A percentile compares a stretch with the other conserved stretches of the same genome.
Evolutionary conservation across 2,329 filamentous ascomycete species (phyloP).

Genomic region (Apiospora arundinis): DNA sequence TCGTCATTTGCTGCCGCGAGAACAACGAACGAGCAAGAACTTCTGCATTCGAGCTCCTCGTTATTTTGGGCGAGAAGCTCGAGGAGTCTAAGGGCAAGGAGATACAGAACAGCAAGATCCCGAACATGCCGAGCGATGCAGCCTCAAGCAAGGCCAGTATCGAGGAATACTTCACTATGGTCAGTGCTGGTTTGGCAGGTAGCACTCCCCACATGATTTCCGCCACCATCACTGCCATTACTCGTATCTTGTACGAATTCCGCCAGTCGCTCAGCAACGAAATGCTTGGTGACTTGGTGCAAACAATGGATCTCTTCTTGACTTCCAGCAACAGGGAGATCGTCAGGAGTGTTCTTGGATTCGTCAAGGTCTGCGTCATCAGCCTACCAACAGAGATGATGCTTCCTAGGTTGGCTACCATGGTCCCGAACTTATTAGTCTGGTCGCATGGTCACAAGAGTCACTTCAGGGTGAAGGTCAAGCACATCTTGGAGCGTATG

Average conservation of each 20-base stretch:
- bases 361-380: slow-evolving; percentile 95
- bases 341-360: slow-evolving; percentile 90
- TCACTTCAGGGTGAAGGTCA: slow-evolving; percentile 95
- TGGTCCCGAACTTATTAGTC: slow-evolving; percentile 89
- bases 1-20: slow-evolving; percentile 96
- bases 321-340: slow-evolving; percentile 97
- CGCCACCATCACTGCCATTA: slow-evolving; percentile 93
- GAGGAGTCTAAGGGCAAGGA: slow-evolving; percentile 66
- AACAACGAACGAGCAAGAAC: slow-evolving; percentile 94
- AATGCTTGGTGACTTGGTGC: slow-evolving; percentile 82
- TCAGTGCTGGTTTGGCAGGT: slow-evolving; percentile 91
- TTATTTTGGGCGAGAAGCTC: slow-evolving; percentile 87
- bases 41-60: slow-evolving; percentile 86
- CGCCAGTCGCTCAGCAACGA: slow-evolving; percentile 70
- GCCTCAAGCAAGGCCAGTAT: slow-evolving; percentile 79
- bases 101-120: slow-evolving; percentile 86
- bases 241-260: slow-evolving; percentile 93
- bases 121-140: slow-evolving; percentile 84
- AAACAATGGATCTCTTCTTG: slow-evolving; percentile 95
- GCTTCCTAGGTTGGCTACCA: slow-evolving; percentile 73
- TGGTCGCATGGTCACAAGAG: slow-evolving; percentile 99
- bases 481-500: slow-evolving; percentile 96
- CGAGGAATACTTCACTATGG: slow-evolving; percentile 98
- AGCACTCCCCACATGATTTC: slow-evolving; percentile 97
- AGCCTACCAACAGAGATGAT: slow-evolving; percentile 81